Percentiles rank a stretch among this genome's conserved stretches.
phyloP scores from a whole-genome alignment of 2,329 filamentous ascomycete species.

The Hypoxylon sp. region DNA sequence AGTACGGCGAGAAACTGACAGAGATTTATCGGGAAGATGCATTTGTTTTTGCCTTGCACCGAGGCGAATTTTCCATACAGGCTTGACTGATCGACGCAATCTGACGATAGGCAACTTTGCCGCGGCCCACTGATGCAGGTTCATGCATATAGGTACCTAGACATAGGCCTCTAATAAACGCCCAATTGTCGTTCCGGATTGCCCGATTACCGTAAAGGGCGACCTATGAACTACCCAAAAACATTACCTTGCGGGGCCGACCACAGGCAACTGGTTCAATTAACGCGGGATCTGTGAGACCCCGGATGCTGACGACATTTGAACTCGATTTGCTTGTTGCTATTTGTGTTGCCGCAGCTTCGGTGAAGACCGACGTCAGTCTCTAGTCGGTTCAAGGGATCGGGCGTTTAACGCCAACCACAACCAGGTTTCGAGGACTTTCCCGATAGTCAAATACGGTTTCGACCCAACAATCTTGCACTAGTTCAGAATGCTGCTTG shows the following conservation, averaged over 20 bases:
- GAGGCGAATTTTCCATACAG: constrained; percentile 32
- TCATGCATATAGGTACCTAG: constrained; percentile 47
- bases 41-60: constrained; percentile 34
- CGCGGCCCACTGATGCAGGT: constrained; percentile 47
- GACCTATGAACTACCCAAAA: constrained; percentile 31
- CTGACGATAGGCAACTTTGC: constrained; percentile 42
- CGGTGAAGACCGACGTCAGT: constrained; percentile 39
- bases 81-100: constrained; percentile 39
- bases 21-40: constrained; percentile 34
- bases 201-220: constrained; percentile 36
- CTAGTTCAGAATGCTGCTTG: constrained; percentile 78
- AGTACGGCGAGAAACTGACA: constrained; percentile 26
- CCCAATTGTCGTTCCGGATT: constrained; percentile 41
- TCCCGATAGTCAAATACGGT: constrained; percentile 88
- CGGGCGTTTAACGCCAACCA: constrained; percentile 86
- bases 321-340: constrained; percentile 24
- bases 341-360: constrained; percentile 32
- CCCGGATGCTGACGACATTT: constrained; percentile 36
- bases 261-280: constrained; percentile 38
- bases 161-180: constrained; percentile 39
- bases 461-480: constrained; percentile 89
- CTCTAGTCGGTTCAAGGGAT: constrained; percentile 29
- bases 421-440: constrained; percentile 91
- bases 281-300: constrained; percentile 41
- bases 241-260: constrained; percentile 35